Evolutionary conservation across 768 basidiomycete species (phyloP).

Genomic region (Suillus fuscotomentosus): DNA sequence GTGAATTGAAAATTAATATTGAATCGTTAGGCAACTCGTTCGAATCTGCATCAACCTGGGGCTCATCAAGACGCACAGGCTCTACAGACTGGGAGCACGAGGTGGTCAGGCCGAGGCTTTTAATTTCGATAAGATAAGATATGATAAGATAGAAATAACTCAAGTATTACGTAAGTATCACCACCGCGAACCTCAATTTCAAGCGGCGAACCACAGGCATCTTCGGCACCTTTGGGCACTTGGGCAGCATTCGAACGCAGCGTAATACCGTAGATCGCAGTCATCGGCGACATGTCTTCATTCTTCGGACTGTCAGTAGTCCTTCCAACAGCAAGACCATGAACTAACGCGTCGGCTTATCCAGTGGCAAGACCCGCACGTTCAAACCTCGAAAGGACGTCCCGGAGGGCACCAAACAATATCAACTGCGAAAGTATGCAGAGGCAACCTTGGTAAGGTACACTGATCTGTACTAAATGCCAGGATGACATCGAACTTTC

Average conservation of each 20-base stretch:
- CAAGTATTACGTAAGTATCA: not conserved
- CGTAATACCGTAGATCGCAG: slow-evolving; percentile 7
- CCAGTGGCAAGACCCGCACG: slow-evolving; percentile 86
- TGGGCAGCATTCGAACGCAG: not conserved
- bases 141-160: not conserved
- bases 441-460: slow-evolving; percentile 81
- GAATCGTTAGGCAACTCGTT: not conserved
- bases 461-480: slow-evolving; percentile 13
- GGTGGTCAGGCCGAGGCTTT: not conserved
- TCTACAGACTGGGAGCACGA: not conserved
- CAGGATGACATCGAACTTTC: not conserved
- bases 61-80: not conserved
- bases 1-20: not conserved
- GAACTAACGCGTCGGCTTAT: slow-evolving; percentile 15
- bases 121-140: not conserved
- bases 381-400: slow-evolving; percentile 97
- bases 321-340: slow-evolving; percentile 8
- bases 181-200: not conserved
- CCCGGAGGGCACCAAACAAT: slow-evolving; percentile 95
- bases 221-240: not conserved
- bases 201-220: not conserved
- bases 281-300: slow-evolving; percentile 60
- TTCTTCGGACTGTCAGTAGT: slow-evolving; percentile 80
- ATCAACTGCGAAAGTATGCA: slow-evolving; percentile 96
- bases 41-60: not conserved